Conservation (phyloP, 805 yeast species). For the Starmerella bombicola region DNA sequence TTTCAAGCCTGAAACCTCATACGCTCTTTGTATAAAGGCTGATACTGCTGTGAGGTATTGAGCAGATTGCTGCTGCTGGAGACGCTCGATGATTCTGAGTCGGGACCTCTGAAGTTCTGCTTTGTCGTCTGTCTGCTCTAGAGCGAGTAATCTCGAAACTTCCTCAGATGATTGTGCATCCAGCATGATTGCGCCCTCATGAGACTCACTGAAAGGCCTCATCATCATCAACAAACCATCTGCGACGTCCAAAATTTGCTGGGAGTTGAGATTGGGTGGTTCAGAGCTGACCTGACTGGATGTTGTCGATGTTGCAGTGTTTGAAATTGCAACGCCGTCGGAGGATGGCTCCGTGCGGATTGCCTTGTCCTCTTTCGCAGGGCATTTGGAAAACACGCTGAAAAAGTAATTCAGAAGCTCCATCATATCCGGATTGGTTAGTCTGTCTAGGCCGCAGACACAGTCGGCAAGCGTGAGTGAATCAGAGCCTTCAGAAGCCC, state of each 20-base stretch:
- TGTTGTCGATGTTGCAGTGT: background rate
- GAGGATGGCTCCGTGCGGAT: background rate
- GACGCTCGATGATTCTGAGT: conserved; percentile 37
- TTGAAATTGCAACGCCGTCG: background rate
- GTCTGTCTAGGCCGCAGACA: conserved; percentile 55
- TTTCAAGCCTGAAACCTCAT: conserved; percentile 36
- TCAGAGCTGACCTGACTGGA: background rate
- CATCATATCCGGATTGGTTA: conserved; percentile 65
- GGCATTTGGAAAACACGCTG: conserved; percentile 38
- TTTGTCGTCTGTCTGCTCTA: too few species aligned
- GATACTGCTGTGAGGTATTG: conserved; percentile 79
- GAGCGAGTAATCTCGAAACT: conserved; percentile 26
- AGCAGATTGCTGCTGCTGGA: conserved; percentile 29
- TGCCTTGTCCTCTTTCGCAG: background rate
- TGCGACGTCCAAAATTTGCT: conserved; percentile 68
- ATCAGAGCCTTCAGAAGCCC: conserved; percentile 51
- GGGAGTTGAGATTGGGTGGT: conserved; percentile 40
- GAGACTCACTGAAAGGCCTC: conserved; percentile 71
- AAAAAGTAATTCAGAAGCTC: conserved; percentile 68
- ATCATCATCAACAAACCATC: conserved; percentile 79
- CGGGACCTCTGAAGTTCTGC: conserved; percentile 31
- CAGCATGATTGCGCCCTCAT: conserved; percentile 30
- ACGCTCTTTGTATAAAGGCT: conserved; percentile 71
- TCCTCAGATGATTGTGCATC: conserved; percentile 49
- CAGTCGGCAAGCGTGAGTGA: conserved; percentile 54